Conservation (phyloP, 2,329 filamentous ascomycete genomes). For the Sporothrix dimorphospora region DNA sequence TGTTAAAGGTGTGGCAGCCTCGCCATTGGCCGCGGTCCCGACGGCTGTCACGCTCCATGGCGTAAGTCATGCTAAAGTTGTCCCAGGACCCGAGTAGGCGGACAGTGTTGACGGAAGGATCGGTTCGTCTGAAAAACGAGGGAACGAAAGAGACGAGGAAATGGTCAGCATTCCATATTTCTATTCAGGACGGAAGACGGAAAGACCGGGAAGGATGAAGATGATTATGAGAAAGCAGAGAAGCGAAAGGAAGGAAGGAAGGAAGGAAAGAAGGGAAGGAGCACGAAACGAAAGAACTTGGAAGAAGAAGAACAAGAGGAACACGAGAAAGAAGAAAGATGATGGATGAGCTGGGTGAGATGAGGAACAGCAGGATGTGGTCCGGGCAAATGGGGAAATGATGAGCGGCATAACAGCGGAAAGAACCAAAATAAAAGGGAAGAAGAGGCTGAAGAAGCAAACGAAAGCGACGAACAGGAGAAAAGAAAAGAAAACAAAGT, state of each 20-base stretch:
- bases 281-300: neutral
- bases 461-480: neutral
- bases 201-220: neutral
- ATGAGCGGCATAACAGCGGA: constrained; percentile 16
- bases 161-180: constrained; percentile 22
- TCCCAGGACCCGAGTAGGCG: constrained; percentile 92
- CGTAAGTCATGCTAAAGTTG: constrained; percentile 80
- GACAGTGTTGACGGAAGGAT: constrained; percentile 67
- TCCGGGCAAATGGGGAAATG: constrained; percentile 23
- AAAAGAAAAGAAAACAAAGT: neutral
- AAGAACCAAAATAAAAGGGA: neutral
- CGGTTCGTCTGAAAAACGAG: constrained; percentile 54
- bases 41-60: constrained; percentile 78
- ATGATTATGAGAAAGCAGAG: constrained; percentile 1
- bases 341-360: constrained; percentile 17
- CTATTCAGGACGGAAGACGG: neutral
- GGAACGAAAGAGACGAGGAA: neutral
- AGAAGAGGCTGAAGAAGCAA: constrained; percentile 10
- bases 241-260: neutral
- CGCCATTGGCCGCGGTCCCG: constrained; percentile 79
- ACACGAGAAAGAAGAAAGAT: neutral
- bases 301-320: neutral
- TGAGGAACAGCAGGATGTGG: constrained; percentile 6
- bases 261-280: neutral
- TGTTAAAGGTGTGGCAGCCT: constrained; percentile 82